Evolutionary conservation across 257 asterid species (phyloP).

Genomic region (Solanum dulcamara): DNA sequence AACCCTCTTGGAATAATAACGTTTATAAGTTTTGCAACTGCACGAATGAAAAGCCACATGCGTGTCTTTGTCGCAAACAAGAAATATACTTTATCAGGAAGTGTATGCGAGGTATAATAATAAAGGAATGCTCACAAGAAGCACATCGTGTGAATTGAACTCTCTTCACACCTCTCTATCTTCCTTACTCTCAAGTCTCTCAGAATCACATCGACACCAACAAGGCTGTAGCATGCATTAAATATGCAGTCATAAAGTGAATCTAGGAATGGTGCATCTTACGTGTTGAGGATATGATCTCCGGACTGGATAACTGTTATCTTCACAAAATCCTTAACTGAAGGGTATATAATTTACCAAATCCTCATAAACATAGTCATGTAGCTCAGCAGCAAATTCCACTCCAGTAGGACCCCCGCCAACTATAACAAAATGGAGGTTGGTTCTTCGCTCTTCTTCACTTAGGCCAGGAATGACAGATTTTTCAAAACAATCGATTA

Average conservation of each 20-base stretch:
- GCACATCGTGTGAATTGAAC: not conserved
- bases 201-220: not conserved
- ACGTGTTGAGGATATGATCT: conserved; percentile 84
- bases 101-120: not conserved
- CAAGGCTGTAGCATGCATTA: not conserved
- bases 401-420: conserved; percentile 98
- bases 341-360: conserved; percentile 62
- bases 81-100: not conserved
- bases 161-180: not conserved
- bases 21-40: not conserved
- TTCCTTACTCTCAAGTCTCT: not conserved
- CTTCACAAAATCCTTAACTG: conserved; percentile 55
- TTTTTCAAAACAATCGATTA: conserved; percentile 79
- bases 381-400: conserved; percentile 81
- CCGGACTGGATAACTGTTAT: conserved; percentile 92
- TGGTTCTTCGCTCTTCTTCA: conserved; percentile 69
- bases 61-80: not conserved
- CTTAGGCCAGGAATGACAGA: conserved; percentile 65
- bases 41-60: not conserved
- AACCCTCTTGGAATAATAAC: not conserved
- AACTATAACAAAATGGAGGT: conserved; percentile 90
- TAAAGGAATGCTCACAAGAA: not conserved
- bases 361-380: conserved; percentile 73
- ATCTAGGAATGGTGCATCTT: conserved; percentile 8
- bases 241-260: not conserved